These are phyloP conservation scores for Malassezia caprae DNA, from an alignment of 1,284 basidiomycete species.

Conservation along the genomic window DNA sequence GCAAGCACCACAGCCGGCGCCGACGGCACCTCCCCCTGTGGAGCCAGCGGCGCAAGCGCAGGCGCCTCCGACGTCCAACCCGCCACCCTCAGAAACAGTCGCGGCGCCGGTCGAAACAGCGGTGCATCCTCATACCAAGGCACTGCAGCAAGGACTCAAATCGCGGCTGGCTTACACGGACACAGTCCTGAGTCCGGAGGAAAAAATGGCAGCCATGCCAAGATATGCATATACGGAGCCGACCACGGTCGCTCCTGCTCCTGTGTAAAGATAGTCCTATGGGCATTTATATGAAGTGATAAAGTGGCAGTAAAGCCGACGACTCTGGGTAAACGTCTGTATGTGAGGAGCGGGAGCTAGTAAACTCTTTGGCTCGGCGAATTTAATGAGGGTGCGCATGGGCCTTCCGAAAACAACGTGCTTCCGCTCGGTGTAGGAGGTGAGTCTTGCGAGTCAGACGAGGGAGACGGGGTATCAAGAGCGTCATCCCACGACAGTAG, in stretches of 20 bases:
- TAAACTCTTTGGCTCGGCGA: background rate
- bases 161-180: conserved; percentile 24
- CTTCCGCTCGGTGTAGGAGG: background rate
- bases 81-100: background rate
- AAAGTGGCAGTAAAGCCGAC: background rate
- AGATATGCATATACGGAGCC: conserved; percentile 8
- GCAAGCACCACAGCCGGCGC: conserved; percentile 27
- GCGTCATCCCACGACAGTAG: background rate
- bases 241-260: background rate
- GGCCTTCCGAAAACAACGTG: background rate
- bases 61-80: background rate
- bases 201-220: conserved; percentile 21
- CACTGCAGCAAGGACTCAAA: conserved; percentile 18
- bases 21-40: conserved; percentile 9
- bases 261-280: background rate
- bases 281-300: background rate
- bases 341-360: background rate
- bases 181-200: conserved; percentile 21
- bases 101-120: background rate
- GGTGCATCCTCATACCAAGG: conserved; percentile 17
- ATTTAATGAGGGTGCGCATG: background rate
- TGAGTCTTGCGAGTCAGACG: background rate
- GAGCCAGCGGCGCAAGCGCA: conserved; percentile 19
- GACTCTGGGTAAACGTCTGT: background rate
- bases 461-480: background rate